Conservation (phyloP, 495 filamentous ascomycete genomes). For the Daldinia loculata region DNA sequence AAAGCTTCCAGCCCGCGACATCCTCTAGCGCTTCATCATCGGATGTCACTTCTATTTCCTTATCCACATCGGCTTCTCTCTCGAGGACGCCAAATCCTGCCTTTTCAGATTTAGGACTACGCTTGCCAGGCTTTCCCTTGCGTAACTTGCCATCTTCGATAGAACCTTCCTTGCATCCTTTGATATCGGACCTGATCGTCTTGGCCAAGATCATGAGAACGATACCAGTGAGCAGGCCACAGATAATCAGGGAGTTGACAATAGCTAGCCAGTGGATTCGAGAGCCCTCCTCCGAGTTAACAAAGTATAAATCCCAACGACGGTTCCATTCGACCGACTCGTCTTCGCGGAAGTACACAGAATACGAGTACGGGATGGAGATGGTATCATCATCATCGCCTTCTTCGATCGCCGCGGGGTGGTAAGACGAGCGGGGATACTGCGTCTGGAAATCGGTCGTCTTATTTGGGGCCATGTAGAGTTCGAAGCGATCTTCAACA, state of each 20-base stretch:
- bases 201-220: slow-evolving; percentile 87
- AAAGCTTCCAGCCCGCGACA: slow-evolving; percentile 89
- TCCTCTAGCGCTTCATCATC: slow-evolving; percentile 87
- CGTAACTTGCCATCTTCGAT: slow-evolving; percentile 73
- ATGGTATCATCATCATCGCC: slow-evolving; percentile 73
- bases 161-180: slow-evolving; percentile 69
- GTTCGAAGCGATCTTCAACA: slow-evolving; percentile 69
- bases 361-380: slow-evolving; percentile 88
- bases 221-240: slow-evolving; percentile 79
- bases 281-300: slow-evolving; percentile 85
- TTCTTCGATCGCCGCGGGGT: slow-evolving; percentile 59
- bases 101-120: slow-evolving; percentile 62
- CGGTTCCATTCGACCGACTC: slow-evolving; percentile 82
- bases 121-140: slow-evolving; percentile 39
- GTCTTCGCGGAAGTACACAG: slow-evolving; percentile 91
- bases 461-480: slow-evolving; percentile 70
- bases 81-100: slow-evolving; percentile 69
- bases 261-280: slow-evolving; percentile 94
- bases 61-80: slow-evolving; percentile 67
- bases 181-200: slow-evolving; percentile 84
- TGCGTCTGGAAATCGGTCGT: slow-evolving; percentile 61
- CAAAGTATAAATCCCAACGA: slow-evolving; percentile 94
- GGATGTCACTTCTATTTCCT: slow-evolving; percentile 63
- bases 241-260: slow-evolving; percentile 88
- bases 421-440: slow-evolving; percentile 68